A percentile compares a stretch with the other conserved stretches of the same genome.
Evolutionary conservation across 2,329 filamentous ascomycete species (phyloP).

Genomic region (Nemania sp.): DNA sequence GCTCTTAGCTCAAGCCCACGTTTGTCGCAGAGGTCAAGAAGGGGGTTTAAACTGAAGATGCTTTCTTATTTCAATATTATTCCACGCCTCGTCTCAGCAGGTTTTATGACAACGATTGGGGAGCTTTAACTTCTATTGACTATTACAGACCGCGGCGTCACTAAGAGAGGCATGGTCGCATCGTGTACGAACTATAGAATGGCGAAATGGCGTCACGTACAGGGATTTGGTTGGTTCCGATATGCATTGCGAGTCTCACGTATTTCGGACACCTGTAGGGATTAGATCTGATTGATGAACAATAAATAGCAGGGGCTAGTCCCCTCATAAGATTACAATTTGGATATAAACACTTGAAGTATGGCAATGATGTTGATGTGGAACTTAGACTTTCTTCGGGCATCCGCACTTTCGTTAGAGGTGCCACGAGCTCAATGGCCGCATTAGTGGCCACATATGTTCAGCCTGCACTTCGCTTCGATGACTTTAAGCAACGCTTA

Average conservation of each 20-base stretch:
- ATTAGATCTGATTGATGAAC: slow-evolving; percentile 44
- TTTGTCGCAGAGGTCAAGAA: not conserved
- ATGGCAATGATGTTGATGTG: not conserved
- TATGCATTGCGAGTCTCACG: slow-evolving; percentile 33
- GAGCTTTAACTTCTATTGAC: slow-evolving; percentile 11
- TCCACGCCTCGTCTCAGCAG: not conserved
- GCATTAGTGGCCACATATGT: too few relatives aligned
- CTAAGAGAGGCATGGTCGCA: slow-evolving; percentile 14
- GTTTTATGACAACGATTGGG: slow-evolving; percentile 5
- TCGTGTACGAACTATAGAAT: slow-evolving; percentile 30
- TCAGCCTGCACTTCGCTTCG: not conserved
- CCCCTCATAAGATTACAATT: not conserved
- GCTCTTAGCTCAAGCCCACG: not conserved
- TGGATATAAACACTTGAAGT: not conserved
- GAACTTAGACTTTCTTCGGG: not conserved
- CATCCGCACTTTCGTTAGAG: not conserved
- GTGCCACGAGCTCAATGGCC: too few relatives aligned
- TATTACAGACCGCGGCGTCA: slow-evolving; percentile 5
- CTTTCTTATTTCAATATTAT: not conserved
- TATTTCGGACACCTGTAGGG: slow-evolving; percentile 28
- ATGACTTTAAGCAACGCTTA: not conserved
- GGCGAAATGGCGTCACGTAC: slow-evolving; percentile 33
- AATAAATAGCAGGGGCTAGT: slow-evolving; percentile 26
- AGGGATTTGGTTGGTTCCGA: slow-evolving; percentile 24
- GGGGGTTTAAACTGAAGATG: not conserved